These are phyloP conservation scores for Candida fluviatilis DNA, from an alignment of 805 yeast species.

Conservation along the genomic window DNA sequence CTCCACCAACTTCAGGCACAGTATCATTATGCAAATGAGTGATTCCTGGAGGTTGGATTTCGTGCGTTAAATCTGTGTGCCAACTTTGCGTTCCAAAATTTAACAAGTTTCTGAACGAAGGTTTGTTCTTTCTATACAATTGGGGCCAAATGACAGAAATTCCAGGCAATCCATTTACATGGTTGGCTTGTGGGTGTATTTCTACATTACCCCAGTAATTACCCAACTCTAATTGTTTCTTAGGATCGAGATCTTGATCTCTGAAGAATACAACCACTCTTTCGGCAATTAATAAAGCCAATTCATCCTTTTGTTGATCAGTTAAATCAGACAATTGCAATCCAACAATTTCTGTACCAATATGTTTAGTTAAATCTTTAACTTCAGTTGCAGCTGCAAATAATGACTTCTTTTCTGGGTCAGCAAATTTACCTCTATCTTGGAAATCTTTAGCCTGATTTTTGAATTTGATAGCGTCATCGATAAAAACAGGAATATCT, in stretches of 20 bases:
- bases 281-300: slow-evolving; percentile 25
- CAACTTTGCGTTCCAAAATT: slow-evolving; percentile 23
- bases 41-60: slow-evolving; percentile 32
- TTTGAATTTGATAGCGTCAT: slow-evolving; percentile 23
- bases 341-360: slow-evolving; percentile 27
- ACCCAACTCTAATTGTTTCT: slow-evolving; percentile 25
- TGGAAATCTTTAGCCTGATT: slow-evolving; percentile 17
- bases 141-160: slow-evolving; percentile 41
- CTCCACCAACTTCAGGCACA: slow-evolving; percentile 50
- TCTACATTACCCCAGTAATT: slow-evolving; percentile 27
- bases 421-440: slow-evolving; percentile 26
- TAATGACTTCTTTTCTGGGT: slow-evolving; percentile 26
- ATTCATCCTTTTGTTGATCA: slow-evolving; percentile 25
- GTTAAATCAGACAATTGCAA: slow-evolving; percentile 23
- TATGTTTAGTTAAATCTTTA: slow-evolving; percentile 19
- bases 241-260: slow-evolving; percentile 29
- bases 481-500: slow-evolving; percentile 22
- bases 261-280: slow-evolving; percentile 27
- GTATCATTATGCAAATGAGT: slow-evolving; percentile 35
- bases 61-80: slow-evolving; percentile 36
- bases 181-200: slow-evolving; percentile 24
- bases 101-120: slow-evolving; percentile 25
- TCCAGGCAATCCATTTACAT: slow-evolving; percentile 19
- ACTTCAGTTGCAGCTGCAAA: slow-evolving; percentile 26
- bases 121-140: slow-evolving; percentile 18